Evolutionary conservation across 176 grass and related monocot species (phyloP).

Genomic region (Ananas comosus): DNA sequence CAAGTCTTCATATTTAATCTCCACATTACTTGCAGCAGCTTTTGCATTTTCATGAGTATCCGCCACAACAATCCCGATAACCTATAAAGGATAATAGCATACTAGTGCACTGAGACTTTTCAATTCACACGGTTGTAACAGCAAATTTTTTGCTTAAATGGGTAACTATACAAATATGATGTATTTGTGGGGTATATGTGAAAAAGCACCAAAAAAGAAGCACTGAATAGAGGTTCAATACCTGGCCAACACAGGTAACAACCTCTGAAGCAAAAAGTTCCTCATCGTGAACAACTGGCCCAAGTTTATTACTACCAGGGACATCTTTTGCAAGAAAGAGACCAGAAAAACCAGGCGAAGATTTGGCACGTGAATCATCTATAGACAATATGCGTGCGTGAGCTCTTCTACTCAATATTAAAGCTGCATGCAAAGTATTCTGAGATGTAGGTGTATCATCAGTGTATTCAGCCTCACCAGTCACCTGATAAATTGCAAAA

Average conservation of each 20-base stretch:
- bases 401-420: conserved; percentile 83
- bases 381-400: conserved; percentile 77
- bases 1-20: conserved; percentile 68
- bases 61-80: conserved; percentile 86
- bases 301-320: conserved; percentile 62
- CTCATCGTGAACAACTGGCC: conserved; percentile 60
- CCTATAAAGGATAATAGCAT: conserved; percentile 38
- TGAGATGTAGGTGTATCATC: conserved; percentile 59
- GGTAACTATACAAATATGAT: too few relatives aligned
- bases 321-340: conserved; percentile 73
- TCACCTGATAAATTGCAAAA: conserved; percentile 54
- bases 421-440: conserved; percentile 80
- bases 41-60: conserved; percentile 96
- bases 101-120: neutral
- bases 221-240: conserved; percentile 12
- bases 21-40: conserved; percentile 67
- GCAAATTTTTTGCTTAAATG: too few relatives aligned
- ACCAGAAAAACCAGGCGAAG: conserved; percentile 69
- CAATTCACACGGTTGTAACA: too few relatives aligned
- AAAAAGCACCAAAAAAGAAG: neutral
- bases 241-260: conserved; percentile 99
- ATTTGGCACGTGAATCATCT: conserved; percentile 72
- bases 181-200: neutral
- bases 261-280: conserved; percentile 81
- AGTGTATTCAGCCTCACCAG: conserved; percentile 84